A percentile compares a stretch with the other conserved stretches of the same genome.
Evolutionary conservation across 148 eudicot species (phyloP).

Genomic region (Tetragonia tetragonoides): DNA sequence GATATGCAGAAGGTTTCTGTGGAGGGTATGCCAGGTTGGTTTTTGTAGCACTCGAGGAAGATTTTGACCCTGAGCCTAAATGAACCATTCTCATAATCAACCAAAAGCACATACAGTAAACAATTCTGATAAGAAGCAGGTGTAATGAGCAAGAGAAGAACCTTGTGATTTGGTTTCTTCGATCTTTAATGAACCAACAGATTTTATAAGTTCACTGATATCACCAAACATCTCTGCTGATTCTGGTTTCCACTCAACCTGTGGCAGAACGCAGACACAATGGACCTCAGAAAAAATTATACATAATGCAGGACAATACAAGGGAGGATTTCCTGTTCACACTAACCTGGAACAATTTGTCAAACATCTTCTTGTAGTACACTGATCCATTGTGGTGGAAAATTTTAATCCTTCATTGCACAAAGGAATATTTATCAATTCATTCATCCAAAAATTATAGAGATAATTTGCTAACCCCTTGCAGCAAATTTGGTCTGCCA

Average conservation of each 20-base stretch:
- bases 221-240: conserved; percentile 76
- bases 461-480: background rate
- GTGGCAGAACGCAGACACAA: conserved; percentile 21
- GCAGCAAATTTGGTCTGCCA: background rate
- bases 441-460: background rate
- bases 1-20: conserved; percentile 90
- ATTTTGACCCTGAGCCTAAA: conserved; percentile 68
- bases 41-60: conserved; percentile 53
- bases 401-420: conserved; percentile 73
- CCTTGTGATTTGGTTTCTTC: conserved; percentile 69
- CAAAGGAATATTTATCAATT: conserved; percentile 5
- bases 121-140: background rate
- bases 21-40: conserved; percentile 45
- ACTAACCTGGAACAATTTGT: conserved; percentile 88
- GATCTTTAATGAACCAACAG: conserved; percentile 64
- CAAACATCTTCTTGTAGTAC: conserved; percentile 81
- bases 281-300: conserved; percentile 15
- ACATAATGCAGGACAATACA: conserved; percentile 1
- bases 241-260: conserved; percentile 99
- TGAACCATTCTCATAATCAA: background rate
- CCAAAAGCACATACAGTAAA: conserved; percentile 6
- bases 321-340: background rate
- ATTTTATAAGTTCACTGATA: conserved; percentile 63
- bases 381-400: conserved; percentile 81
- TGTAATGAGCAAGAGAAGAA: conserved; percentile 23